Evolutionary conservation across 129 eudicot species (phyloP).

Genomic region (Kitagawia praeruptora): DNA sequence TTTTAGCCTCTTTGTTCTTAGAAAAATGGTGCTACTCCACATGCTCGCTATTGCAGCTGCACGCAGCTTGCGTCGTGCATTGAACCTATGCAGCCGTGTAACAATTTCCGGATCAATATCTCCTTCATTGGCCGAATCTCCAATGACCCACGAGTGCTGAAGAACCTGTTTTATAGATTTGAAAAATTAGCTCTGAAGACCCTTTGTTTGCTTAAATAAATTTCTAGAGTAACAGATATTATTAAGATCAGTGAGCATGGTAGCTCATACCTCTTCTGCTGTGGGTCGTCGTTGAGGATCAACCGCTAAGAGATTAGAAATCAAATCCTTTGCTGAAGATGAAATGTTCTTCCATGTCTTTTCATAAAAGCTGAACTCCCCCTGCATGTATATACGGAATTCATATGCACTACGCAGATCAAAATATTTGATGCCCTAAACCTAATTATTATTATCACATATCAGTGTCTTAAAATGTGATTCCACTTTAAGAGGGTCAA

Average conservation of each 20-base stretch:
- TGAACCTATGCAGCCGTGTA: constrained; percentile 47
- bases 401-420: neutral
- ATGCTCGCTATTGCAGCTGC: constrained; percentile 86
- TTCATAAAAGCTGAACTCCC: constrained; percentile 63
- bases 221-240: neutral
- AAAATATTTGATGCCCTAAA: neutral
- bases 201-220: neutral
- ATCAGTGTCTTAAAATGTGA: neutral
- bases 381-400: constrained; percentile 24
- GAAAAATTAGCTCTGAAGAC: neutral
- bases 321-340: constrained; percentile 64
- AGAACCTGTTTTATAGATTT: constrained; percentile 34
- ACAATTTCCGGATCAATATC: constrained; percentile 50
- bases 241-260: neutral
- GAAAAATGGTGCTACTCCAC: constrained; percentile 65
- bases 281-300: constrained; percentile 63
- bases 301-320: constrained; percentile 53
- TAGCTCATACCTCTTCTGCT: constrained; percentile 47
- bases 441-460: neutral
- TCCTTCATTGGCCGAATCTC: constrained; percentile 68
- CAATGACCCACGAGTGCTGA: constrained; percentile 73
- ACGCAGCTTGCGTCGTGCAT: constrained; percentile 71
- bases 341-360: constrained; percentile 86
- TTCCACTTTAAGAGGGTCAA: neutral
- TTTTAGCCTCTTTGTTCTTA: constrained; percentile 74